Evolutionary conservation across 495 filamentous ascomycete species (phyloP), one percentile per base, ranked within the genome.

Genomic region (Penicillium samsonianum): DNA sequence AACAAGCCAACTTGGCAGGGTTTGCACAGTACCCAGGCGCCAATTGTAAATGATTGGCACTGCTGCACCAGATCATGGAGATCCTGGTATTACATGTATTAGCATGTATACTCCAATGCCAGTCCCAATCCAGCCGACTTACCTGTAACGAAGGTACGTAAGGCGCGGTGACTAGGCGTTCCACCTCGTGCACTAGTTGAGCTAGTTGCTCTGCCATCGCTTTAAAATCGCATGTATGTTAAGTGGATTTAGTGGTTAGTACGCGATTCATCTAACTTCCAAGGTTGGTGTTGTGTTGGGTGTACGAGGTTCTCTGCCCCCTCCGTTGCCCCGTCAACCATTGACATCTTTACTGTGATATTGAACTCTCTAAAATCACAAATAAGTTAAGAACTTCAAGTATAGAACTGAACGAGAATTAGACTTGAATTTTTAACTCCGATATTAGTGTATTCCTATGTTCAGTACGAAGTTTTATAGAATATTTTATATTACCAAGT

Each of bases 111-210:
- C 12, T 12, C 10, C 45, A 17, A 33, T 23, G 40, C 23, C 3
- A 17, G 31, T 25, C 12, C 14, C 4, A 8, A 16, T n/a, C n/a
- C n/a, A n/a, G n/a, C 16, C 50, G 26, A 57, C 58, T 59, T 63
- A 76, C 76, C 69, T 76, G 73, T 50, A 81, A 65, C 12, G 69
- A 72, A 25, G 75, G 73, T 22, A 68, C 67, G 49, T 78, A 80
- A 25, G 76, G 70, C 35, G 75, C 68, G 20, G 70, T 71, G 8
- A 78, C 65, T 40, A 78, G 51, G 51, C 75, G 76, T 56, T 78
- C 72, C 51, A 78, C 71, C 63, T 76, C 73, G 31, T 64, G 54
- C 19, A 64, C 54, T 11, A 75, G 44, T 31, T 46, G 50, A 33
- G 38, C 28, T 8, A 64, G 11, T 10, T 52, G 55, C 40, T 61